Percentiles rank a stretch among this genome's conserved stretches.
phyloP scores from a whole-genome alignment of 345 rosid species.

The Eutrema heterophyllum region DNA sequence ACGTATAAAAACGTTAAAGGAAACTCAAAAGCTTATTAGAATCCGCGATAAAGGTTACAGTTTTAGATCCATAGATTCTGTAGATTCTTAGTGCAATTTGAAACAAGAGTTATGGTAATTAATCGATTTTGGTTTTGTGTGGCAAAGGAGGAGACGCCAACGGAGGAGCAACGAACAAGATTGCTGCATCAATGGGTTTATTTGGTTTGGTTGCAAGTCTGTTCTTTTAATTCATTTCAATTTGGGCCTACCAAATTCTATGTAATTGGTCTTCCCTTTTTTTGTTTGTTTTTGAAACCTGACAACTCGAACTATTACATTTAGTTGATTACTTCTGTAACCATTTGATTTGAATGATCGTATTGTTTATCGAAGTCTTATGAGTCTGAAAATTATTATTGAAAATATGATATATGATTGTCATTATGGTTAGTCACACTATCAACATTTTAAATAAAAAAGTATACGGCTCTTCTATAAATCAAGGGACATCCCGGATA shows the following conservation, averaged over 20 bases:
- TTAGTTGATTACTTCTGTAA: not conserved
- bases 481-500: too few species aligned
- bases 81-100: not conserved
- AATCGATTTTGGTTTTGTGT: not conserved
- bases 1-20: not conserved
- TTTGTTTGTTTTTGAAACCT: not conserved
- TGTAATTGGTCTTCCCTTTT: not conserved
- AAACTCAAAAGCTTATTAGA: not conserved
- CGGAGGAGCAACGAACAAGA: conserved; percentile 24
- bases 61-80: not conserved
- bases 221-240: not conserved
- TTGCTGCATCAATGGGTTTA: conserved; percentile 17
- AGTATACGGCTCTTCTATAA: too few species aligned
- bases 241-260: not conserved
- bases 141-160: conserved; percentile 2
- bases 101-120: not conserved
- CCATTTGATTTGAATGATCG: not conserved
- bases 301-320: not conserved
- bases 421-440: too few species aligned
- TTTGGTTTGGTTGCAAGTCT: conserved; percentile 27
- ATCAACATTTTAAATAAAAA: too few species aligned
- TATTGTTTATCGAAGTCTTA: not conserved
- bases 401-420: not conserved
- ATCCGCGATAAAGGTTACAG: not conserved
- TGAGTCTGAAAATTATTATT: not conserved